Evolutionary conservation across 1,139 yeast genomes (phyloP).

Genomic region (Suhomyces terraborum): DNA sequence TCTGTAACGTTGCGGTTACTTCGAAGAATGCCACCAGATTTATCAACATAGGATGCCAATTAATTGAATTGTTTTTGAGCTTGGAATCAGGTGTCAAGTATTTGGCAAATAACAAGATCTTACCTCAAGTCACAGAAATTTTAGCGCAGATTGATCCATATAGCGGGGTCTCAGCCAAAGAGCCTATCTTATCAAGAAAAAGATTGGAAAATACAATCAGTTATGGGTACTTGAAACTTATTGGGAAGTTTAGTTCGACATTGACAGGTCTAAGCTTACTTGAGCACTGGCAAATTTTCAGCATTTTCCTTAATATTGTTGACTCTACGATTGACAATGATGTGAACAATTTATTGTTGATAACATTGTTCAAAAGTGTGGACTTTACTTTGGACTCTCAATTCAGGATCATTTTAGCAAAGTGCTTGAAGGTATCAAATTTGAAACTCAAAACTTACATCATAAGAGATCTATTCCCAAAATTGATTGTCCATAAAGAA

Average conservation of each 20-base stretch:
- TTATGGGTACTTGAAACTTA: constrained; percentile 72
- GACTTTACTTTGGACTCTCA: constrained; percentile 68
- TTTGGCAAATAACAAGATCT: constrained; percentile 68
- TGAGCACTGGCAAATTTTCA: constrained; percentile 83
- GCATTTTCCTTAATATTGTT: constrained; percentile 73
- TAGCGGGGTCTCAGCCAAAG: constrained; percentile 72
- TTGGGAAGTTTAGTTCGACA: constrained; percentile 69
- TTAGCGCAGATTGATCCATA: constrained; percentile 83
- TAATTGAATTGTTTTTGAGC: constrained; percentile 65
- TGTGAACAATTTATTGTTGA: constrained; percentile 58
- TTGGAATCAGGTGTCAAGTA: constrained; percentile 67
- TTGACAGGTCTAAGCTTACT: constrained; percentile 65
- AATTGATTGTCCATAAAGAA: constrained; percentile 35
- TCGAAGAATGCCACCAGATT: constrained; percentile 57
- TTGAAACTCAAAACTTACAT: constrained; percentile 55
- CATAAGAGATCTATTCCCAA: constrained; percentile 54
- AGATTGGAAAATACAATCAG: constrained; percentile 67
- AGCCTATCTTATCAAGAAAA: constrained; percentile 67
- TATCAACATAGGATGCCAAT: constrained; percentile 70
- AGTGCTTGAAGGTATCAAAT: constrained; percentile 62
- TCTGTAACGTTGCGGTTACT: constrained; percentile 50
- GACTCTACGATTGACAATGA: constrained; percentile 44
- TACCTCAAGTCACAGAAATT: constrained; percentile 86
- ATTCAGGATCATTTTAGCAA: constrained; percentile 63
- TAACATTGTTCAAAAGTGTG: constrained; percentile 58